These are phyloP conservation scores for Raphanus hybrid DNA, from an alignment of 441 rosid genomes.

Conservation along the genomic window DNA sequence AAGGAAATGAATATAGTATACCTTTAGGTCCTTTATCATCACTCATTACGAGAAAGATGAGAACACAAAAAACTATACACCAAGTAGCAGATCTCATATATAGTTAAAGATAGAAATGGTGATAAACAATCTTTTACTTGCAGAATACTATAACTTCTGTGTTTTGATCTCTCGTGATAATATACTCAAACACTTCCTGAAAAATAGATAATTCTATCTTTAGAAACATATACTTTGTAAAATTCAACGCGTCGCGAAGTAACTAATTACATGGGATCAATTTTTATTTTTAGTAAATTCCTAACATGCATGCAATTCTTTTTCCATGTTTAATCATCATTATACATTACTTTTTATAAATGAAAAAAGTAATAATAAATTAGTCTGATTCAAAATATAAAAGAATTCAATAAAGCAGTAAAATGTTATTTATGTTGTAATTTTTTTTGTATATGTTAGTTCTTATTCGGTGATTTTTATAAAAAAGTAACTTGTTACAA, in stretches of 20 bases:
- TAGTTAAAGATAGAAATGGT: neutral
- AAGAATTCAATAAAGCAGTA: neutral
- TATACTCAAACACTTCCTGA: neutral
- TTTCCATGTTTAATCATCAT: neutral
- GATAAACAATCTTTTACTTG: neutral
- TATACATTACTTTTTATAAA: neutral
- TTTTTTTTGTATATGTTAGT: neutral
- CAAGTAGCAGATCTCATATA: conserved; percentile 19
- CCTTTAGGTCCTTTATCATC: neutral
- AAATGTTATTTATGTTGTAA: conserved; percentile 4
- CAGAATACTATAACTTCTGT: neutral
- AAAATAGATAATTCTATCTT: neutral
- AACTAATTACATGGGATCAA: conserved; percentile 6
- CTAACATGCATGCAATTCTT: neutral
- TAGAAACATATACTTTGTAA: neutral
- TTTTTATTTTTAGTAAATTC: conserved; percentile 18
- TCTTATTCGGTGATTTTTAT: neutral
- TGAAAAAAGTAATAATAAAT: neutral
- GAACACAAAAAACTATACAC: conserved; percentile 5
- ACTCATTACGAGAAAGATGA: conserved; percentile 1
- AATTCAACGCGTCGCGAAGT: neutral
- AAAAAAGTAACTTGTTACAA: neutral
- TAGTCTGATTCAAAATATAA: neutral
- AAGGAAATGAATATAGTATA: neutral
- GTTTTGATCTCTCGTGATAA: conserved; percentile 2